Evolutionary conservation across 164 flowering plant species (phyloP).

Genomic region (Vitis amurensis): DNA sequence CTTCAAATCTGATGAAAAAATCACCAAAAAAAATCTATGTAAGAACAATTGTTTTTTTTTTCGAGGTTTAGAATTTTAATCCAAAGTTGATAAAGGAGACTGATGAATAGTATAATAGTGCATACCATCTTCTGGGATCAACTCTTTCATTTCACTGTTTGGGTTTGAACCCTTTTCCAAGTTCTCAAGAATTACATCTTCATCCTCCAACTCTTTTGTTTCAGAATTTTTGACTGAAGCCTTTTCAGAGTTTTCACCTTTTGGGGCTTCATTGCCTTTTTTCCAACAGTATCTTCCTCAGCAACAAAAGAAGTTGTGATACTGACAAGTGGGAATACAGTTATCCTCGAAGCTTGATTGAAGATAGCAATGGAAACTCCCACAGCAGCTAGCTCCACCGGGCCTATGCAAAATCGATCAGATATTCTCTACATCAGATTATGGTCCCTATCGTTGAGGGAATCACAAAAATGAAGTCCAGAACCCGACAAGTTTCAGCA

Average conservation of each 20-base stretch:
- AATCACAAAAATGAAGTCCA: no score
- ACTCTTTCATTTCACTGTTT: slow-evolving; percentile 16
- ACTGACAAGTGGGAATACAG: slow-evolving; percentile 47
- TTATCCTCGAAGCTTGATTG: slow-evolving; percentile 50
- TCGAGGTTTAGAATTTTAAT: background rate
- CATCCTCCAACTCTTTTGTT: slow-evolving; percentile 10
- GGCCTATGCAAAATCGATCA: slow-evolving; percentile 15
- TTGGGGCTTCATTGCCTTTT: slow-evolving; percentile 1
- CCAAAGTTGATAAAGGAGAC: background rate
- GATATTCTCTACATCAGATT: background rate
- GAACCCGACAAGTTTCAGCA: background rate
- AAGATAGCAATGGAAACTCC: slow-evolving; percentile 52
- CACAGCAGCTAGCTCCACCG: slow-evolving; percentile 48
- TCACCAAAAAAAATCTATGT: background rate
- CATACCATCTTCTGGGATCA: slow-evolving; percentile 19
- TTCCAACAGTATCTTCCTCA: slow-evolving; percentile 44
- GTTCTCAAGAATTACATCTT: slow-evolving; percentile 20
- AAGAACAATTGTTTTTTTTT: background rate
- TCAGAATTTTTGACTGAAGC: slow-evolving; percentile 1
- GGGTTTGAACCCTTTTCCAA: slow-evolving; percentile 28
- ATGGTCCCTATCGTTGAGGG: no score
- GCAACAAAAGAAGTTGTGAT: slow-evolving; percentile 57
- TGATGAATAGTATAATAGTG: no score
- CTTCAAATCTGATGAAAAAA: background rate
- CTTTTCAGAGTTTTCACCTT: slow-evolving; percentile 6